Evolutionary conservation across 805 yeast genomes (phyloP), one percentile per base, ranked within the genome.

Genomic region (Lachancea thermotolerans): DNA sequence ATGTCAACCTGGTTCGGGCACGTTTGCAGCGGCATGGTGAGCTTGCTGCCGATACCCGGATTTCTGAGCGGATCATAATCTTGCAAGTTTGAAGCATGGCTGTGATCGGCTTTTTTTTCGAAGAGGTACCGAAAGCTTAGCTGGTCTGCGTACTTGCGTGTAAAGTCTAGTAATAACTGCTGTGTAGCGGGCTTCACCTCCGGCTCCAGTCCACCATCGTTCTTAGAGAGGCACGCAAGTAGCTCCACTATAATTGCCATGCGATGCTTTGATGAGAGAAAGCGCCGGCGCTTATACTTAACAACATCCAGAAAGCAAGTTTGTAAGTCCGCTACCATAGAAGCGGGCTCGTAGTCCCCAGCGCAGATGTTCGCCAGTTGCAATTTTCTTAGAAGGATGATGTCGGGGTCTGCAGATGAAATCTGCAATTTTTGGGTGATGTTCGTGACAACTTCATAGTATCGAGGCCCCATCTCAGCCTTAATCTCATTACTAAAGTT

Each of bases 1-100:
- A 60, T 53, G 14, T 38, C 44, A 10, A 58, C 51, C 5, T 62
- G 46, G 35, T 57, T 49, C 1, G 65, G 62, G n/a, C 55, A 44
- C 9, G 54, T 42, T n/a, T 9, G n/a, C 14, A 33, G 28, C 4
- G 41, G 36, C 21, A 21, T 34, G 5, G 35, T 11, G 18, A 36
- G 35, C 17, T 39, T 37, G 11, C 32, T 11, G 14, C 49, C 46
- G 11, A 57, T 16, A 8, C 58, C 57, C 29, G 48, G 47, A 37
- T 54, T 52, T 15, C 49, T 49, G 8, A 42, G 36, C 9, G 48
- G 53, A 33, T 52, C 47, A 38, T 55, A 55, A n/a, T 37, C 46
- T 11, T 36, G 46, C 7, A 28, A 31, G 25, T 7, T 28, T 16
- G 33, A 14, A 11, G 33, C 9, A 28, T 37, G 35, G 30, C 31